Evolutionary conservation across 2,329 filamentous ascomycete species (phyloP), one percentile per base, ranked within the genome.

Genomic region (Graphiopsis chlorocephala): DNA sequence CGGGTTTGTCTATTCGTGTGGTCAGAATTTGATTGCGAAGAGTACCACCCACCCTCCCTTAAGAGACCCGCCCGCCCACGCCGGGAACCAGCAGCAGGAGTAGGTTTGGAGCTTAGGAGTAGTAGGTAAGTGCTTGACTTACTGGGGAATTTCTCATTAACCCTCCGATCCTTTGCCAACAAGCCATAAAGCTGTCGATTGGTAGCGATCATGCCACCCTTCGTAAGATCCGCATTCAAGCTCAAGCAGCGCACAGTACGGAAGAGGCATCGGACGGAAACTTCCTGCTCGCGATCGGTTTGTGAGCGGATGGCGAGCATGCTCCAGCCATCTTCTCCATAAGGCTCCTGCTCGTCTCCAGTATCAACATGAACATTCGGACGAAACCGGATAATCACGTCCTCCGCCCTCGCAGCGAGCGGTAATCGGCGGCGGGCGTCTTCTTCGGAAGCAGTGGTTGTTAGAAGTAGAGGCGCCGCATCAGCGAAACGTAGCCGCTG

Each of bases 331-430:
- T 75, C 73, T 63, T 75, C 73, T 28, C 74, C 73, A 58, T 73
- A 75, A 1, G 73, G 67, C 12, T 65, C 67, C 7, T 70, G 69
- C 57, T 74, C 73, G 12, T 67, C 58, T 11, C 68, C 72, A 25
- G 73, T 73, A 48, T 75, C 72, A 25, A 75, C 72, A 60, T 75
- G 73, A 5, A 75, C 70, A 58, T 75, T 75, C 0, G 73, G 73
- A 10, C 73, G 69, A 29, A 75, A 74, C 23, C 73, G 67, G 3
- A 75, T 72, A 26, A 75, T 75, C 26, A 75, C 66, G 61, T 75
- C 73, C 61, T 75, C 73, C 12, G 68, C 65, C 2, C 71, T 67
- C 6, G 69, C 72, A 4, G 69, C 66, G 0, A 70, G 70, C n/a
- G 73, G 73, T 10, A 75, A 60, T 59, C 73, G 60, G 35, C 67